These are phyloP conservation scores for Colletotrichum endophyticum DNA, from an alignment of 2,329 filamentous ascomycete genomes.

Conservation along the genomic window DNA sequence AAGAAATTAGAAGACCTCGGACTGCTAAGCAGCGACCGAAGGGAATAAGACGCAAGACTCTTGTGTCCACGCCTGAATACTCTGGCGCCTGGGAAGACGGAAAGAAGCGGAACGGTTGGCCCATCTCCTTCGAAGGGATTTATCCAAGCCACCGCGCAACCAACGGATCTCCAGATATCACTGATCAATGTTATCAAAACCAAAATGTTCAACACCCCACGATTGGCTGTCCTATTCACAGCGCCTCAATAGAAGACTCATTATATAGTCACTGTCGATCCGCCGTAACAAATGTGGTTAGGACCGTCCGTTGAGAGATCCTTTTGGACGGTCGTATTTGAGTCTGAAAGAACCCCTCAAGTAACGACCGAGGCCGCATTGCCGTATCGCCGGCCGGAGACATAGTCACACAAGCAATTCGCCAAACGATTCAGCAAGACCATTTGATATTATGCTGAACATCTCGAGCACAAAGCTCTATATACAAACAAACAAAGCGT, in stretches of 20 bases:
- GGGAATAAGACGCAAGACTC: background rate
- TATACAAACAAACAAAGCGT: background rate
- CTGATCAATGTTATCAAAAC: background rate
- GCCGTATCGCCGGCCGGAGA: background rate
- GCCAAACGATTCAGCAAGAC: background rate
- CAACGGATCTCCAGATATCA: background rate
- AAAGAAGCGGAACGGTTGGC: background rate
- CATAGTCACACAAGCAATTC: background rate
- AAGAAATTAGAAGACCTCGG: too few relatives aligned
- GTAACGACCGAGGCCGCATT: background rate
- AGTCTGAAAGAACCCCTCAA: background rate
- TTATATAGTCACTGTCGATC: background rate
- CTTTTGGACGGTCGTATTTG: background rate
- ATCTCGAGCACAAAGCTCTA: background rate
- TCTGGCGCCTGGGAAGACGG: background rate
- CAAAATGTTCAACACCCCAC: background rate
- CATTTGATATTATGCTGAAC: background rate
- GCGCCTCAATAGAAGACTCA: background rate
- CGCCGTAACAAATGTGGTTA: background rate
- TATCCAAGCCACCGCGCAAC: background rate
- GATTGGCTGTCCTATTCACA: background rate
- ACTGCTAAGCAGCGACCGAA: background rate
- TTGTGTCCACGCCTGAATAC: background rate
- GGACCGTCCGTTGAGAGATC: background rate
- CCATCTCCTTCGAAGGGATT: background rate